Evolutionary conservation across 352 stramenopile species (phyloP).

Genomic region (Globisporangium echinulatum): DNA sequence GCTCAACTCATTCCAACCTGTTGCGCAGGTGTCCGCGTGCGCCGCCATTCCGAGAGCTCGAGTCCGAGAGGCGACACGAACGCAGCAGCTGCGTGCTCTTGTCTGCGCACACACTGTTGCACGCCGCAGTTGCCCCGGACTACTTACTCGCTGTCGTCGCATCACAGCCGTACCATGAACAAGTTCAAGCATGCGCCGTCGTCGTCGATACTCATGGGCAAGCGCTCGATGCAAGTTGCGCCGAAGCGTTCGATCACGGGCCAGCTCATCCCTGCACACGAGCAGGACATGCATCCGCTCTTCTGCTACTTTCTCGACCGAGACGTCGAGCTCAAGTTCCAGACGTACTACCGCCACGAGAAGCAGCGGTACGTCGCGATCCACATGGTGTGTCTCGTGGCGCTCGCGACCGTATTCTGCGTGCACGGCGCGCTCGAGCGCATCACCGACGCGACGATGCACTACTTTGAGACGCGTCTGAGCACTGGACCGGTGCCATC

Average conservation of each 20-base stretch:
- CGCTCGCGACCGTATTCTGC: conserved; percentile 20
- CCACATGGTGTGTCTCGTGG: conserved; percentile 29
- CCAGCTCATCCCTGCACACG: conserved; percentile 20
- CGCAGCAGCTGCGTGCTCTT: no score
- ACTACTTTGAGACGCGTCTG: conserved; percentile 7
- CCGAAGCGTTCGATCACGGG: conserved; percentile 23
- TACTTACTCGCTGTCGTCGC: no score
- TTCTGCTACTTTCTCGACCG: conserved; percentile 48
- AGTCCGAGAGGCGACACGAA: no score
- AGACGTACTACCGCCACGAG: conserved; percentile 44
- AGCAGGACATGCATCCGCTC: conserved; percentile 34
- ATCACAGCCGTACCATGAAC: no score
- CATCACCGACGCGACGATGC: conserved; percentile 12
- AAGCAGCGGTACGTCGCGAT: conserved; percentile 24
- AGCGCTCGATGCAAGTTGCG: conserved; percentile 22
- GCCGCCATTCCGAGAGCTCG: no score
- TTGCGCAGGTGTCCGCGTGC: no score
- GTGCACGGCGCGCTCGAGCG: conserved; percentile 16
- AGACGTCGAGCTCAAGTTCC: conserved; percentile 55
- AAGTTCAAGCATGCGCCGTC: neutral
- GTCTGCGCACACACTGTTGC: no score
- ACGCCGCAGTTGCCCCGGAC: no score
- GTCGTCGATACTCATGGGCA: conserved; percentile 6
- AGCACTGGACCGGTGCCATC: conserved; percentile 1
- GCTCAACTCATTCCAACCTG: no score